Percentiles rank a stretch among this genome's conserved stretches.
Conservation (phyloP, 345 rosid species). For the Bruguiera gymnorhiza region DNA sequence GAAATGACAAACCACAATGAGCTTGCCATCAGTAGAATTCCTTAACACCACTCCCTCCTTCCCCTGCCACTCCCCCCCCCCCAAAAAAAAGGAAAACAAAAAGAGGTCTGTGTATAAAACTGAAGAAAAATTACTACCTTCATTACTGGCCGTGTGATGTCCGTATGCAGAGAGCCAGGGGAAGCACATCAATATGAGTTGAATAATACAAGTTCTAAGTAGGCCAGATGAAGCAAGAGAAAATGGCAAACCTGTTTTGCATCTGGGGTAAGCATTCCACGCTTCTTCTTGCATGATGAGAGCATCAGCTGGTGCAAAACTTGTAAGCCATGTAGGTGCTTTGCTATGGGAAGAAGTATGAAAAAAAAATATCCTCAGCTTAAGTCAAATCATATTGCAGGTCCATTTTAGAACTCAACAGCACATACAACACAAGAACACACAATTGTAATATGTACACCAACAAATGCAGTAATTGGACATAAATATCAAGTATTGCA, state of each 20-base stretch:
- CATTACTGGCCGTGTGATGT: slow-evolving; percentile 38
- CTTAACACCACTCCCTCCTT: too few relatives aligned
- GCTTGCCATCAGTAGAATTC: background rate
- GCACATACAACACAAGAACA: too few relatives aligned
- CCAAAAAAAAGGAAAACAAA: background rate
- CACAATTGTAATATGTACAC: too few relatives aligned
- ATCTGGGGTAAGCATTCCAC: slow-evolving; percentile 75
- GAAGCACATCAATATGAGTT: slow-evolving; percentile 26
- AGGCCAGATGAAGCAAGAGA: background rate
- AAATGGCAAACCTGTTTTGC: slow-evolving; percentile 56
- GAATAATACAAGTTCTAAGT: slow-evolving; percentile 1
- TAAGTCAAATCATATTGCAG: background rate
- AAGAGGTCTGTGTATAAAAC: background rate
- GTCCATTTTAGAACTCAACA: too few relatives aligned
- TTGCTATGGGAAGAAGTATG: slow-evolving; percentile 42
- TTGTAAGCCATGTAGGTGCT: slow-evolving; percentile 63
- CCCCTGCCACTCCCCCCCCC: background rate
- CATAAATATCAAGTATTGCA: background rate
- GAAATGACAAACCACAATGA: slow-evolving; percentile 17
- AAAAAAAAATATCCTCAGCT: background rate
- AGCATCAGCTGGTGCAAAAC: slow-evolving; percentile 63
- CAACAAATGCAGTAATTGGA: background rate
- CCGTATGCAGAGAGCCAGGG: slow-evolving; percentile 21
- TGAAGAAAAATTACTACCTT: slow-evolving; percentile 41
- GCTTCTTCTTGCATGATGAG: slow-evolving; percentile 69